A percentile compares a stretch with the other conserved stretches of the same genome.
phyloP scores from a whole-genome alignment of 192 early-diverging fungal genomes.

The Obelidium mucronatum region DNA sequence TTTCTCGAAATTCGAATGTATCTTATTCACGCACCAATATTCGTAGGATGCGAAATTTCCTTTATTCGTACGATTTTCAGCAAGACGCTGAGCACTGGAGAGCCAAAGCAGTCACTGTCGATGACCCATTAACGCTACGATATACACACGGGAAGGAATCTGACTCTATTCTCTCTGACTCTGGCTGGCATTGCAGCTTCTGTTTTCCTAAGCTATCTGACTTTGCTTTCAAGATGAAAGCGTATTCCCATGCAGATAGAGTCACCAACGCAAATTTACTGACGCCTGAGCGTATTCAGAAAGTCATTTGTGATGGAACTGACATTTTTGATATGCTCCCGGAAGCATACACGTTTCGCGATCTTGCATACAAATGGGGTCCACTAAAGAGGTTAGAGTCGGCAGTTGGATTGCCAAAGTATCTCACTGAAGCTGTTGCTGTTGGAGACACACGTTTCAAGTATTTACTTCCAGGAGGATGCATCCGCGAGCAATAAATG shows the following conservation, averaged over 20 bases:
- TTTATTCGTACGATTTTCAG: constrained; percentile 71
- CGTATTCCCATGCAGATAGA: constrained; percentile 67
- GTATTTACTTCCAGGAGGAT: constrained; percentile 55
- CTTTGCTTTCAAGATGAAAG: constrained; percentile 69
- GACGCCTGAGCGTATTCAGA: constrained; percentile 50
- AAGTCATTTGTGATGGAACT: constrained; percentile 62
- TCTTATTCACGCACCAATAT: not conserved
- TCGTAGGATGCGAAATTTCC: constrained; percentile 53
- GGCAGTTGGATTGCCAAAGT: constrained; percentile 52
- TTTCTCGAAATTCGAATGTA: not conserved
- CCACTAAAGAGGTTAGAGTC: constrained; percentile 43
- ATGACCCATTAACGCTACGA: constrained; percentile 6
- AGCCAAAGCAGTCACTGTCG: constrained; percentile 50
- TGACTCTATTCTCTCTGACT: constrained; percentile 52
- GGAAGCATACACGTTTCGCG: constrained; percentile 62
- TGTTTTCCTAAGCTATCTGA: constrained; percentile 65
- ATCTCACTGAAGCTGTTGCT: constrained; percentile 34
- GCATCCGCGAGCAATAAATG: constrained; percentile 17
- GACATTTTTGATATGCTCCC: constrained; percentile 75
- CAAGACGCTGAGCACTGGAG: constrained; percentile 55
- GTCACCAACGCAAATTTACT: constrained; percentile 45
- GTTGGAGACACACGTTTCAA: constrained; percentile 31
- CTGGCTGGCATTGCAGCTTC: constrained; percentile 70
- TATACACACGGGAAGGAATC: constrained; percentile 49
- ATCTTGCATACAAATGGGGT: constrained; percentile 57